Base-by-base conservation (phyloP, 2,329 filamentous ascomycete species). In the Arthrinium puccinioides region DNA sequence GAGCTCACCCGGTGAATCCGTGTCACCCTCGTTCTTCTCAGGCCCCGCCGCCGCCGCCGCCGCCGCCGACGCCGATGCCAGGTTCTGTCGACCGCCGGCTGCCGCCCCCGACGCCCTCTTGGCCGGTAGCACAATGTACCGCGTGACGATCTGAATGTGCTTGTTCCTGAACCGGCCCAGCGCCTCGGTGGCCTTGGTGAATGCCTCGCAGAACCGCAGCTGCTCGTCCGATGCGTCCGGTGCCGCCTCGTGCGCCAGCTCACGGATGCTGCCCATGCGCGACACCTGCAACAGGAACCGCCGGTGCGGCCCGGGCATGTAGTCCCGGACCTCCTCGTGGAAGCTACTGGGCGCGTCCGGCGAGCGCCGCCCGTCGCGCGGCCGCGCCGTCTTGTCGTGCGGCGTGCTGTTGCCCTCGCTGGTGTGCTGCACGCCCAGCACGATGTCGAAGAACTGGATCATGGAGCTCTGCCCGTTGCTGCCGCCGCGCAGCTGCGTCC, bases 401-500 rank as follows among this genome's bases (percentile, higher is more conserved):
- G 50, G 43, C 9, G 44, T 43, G 24, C 48, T 49, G 41, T 58
- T 60, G 1, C 64, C 66, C 32, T 61, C 60, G 3, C 63, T 60
- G 2, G 52, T 53, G 62, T 97, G 90, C 52, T 94, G 82, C 11
- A 97, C 73, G 3, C 87, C 87, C 0, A 97, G 72, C 0, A 88
- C 76, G 11, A 94, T 74, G 55, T 97, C 90, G 59, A 95, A 87
- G 64, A 95, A 92, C 52, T 96, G 88, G 41, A 97, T 88, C 28
- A 95, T 69, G 1, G 87, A 94, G 59, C 84, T 90, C 60, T 97
- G 90, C 0, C 89, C 90, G 52, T 96, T 96, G 57, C 86, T 94
- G 5, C 90, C 90, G 14, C 90, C 90, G n/a, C 85, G 77, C 40
- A 85, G 83, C 48, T 90, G 81, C 14, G 80, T 71, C 71, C 87